A percentile compares a stretch with the other conserved stretches of the same genome.
Conservation (phyloP, 208 protist genomes). For the Blechomonas ayalai region DNA sequence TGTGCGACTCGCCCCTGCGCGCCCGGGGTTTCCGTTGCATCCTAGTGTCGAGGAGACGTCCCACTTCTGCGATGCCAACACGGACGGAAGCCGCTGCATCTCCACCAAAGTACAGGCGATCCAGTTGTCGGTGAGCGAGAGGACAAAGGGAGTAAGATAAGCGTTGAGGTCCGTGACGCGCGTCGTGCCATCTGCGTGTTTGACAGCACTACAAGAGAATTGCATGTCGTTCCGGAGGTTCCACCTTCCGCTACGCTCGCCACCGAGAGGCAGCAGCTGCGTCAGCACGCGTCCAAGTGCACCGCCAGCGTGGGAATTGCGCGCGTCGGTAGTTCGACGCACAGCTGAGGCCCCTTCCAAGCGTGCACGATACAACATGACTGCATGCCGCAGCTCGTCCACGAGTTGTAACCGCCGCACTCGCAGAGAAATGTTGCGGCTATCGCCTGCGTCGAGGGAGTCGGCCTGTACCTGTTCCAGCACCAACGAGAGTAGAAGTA, state of each 20-base stretch:
- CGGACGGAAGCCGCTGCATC: constrained; percentile 16
- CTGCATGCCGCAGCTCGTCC: constrained; percentile 25
- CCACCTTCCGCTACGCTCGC: not conserved
- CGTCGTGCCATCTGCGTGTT: constrained; percentile 50
- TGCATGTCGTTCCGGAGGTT: constrained; percentile 18
- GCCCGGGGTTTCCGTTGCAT: not conserved
- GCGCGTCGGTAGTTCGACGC: not conserved
- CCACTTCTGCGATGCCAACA: constrained; percentile 9
- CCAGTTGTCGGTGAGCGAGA: constrained; percentile 45
- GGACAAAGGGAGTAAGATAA: constrained; percentile 38
- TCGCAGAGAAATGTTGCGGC: constrained; percentile 26
- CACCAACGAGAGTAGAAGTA: constrained; percentile 28
- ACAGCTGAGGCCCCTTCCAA: constrained; percentile 2
- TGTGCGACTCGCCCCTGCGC: not conserved
- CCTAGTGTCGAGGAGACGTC: not conserved
- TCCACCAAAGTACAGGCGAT: constrained; percentile 42
- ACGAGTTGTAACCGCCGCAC: constrained; percentile 62
- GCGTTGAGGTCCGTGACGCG: constrained; percentile 49
- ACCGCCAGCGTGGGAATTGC: not conserved
- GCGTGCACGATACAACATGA: constrained; percentile 51
- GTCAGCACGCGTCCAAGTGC: not conserved
- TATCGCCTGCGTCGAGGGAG: constrained; percentile 42
- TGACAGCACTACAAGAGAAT: constrained; percentile 23
- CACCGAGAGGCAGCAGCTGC: constrained; percentile 1
- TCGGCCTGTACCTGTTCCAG: constrained; percentile 44